These are phyloP conservation scores for Blastobotrys illinoisensis DNA, from an alignment of 1,139 yeast species.

Conservation along the genomic window DNA sequence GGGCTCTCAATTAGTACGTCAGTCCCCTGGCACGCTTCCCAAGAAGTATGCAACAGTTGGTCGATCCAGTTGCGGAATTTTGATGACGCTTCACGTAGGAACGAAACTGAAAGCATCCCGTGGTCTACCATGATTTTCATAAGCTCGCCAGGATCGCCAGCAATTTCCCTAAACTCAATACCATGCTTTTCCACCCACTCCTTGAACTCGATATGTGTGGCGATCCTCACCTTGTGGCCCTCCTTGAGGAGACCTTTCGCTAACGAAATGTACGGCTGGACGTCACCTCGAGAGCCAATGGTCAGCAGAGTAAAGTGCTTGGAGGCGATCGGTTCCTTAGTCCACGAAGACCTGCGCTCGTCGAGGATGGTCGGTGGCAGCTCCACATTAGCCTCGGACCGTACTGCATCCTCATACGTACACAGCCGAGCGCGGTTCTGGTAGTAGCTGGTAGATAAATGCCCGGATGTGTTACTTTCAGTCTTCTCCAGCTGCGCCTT, in stretches of 20 bases:
- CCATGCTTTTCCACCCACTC: slow-evolving; percentile 68
- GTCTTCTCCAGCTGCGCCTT: slow-evolving; percentile 4
- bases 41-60: slow-evolving; percentile 62
- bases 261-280: slow-evolving; percentile 91
- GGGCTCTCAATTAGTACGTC: slow-evolving; percentile 90
- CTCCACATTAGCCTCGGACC: slow-evolving; percentile 13
- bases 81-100: slow-evolving; percentile 73
- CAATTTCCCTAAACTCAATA: slow-evolving; percentile 64
- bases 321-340: slow-evolving; percentile 28
- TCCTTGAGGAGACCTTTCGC: slow-evolving; percentile 71
- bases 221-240: slow-evolving; percentile 80
- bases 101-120: slow-evolving; percentile 78
- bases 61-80: slow-evolving; percentile 78
- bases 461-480: slow-evolving; percentile 4
- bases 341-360: slow-evolving; percentile 5
- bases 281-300: slow-evolving; percentile 94
- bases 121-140: slow-evolving; percentile 92
- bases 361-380: slow-evolving; percentile 8
- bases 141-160: slow-evolving; percentile 89
- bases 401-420: slow-evolving; percentile 30
- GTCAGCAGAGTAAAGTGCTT: slow-evolving; percentile 68
- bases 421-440: slow-evolving; percentile 28
- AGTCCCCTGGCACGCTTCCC: slow-evolving; percentile 81
- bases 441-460: slow-evolving; percentile 6
- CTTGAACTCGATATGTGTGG: slow-evolving; percentile 76